Percentiles rank a stretch among this genome's conserved stretches.
Conservation (phyloP, 495 filamentous ascomycete genomes). For the Lichina pygmaea region DNA sequence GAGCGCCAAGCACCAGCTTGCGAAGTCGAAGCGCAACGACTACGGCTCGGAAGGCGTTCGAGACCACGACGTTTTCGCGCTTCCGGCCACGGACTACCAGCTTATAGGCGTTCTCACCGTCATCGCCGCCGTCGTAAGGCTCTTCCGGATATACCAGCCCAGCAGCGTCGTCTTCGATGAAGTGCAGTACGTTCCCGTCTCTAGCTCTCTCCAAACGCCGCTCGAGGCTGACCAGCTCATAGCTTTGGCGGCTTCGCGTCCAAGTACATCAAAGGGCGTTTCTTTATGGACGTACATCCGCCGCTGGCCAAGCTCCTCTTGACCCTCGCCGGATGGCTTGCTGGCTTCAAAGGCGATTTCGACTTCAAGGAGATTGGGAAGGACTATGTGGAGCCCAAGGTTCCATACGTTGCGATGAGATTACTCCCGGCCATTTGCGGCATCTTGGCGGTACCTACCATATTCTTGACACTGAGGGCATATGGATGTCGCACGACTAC, state of each 20-base stretch:
- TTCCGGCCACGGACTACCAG: conserved; percentile 62
- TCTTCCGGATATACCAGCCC: conserved; percentile 92
- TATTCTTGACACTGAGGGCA: conserved; percentile 85
- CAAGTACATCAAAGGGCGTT: conserved; percentile 94
- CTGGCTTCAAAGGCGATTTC: conserved; percentile 83
- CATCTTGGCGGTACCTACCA: conserved; percentile 62
- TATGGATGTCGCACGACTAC: conserved; percentile 67
- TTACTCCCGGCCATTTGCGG: conserved; percentile 74
- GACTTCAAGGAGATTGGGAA: conserved; percentile 99
- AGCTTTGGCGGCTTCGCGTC: conserved; percentile 94
- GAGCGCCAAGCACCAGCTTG: background rate
- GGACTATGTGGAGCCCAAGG: conserved; percentile 81
- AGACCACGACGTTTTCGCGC: conserved; percentile 44
- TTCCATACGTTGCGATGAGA: conserved; percentile 96
- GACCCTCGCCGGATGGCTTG: conserved; percentile 82
- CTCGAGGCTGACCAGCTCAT: conserved; percentile 2
- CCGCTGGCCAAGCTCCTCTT: conserved; percentile 92
- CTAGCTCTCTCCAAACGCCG: background rate
- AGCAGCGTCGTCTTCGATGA: conserved; percentile 95
- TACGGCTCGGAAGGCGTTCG: conserved; percentile 34
- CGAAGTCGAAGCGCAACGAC: conserved; percentile 13
- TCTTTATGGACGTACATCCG: conserved; percentile 99
- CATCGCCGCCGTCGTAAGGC: conserved; percentile 49
- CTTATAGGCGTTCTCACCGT: conserved; percentile 43
- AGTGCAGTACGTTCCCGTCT: conserved; percentile 49